A percentile compares a stretch with the other conserved stretches of the same genome.
Conservation (phyloP, 2,329 filamentous ascomycete genomes). For the Lizonia empirigonia region DNA sequence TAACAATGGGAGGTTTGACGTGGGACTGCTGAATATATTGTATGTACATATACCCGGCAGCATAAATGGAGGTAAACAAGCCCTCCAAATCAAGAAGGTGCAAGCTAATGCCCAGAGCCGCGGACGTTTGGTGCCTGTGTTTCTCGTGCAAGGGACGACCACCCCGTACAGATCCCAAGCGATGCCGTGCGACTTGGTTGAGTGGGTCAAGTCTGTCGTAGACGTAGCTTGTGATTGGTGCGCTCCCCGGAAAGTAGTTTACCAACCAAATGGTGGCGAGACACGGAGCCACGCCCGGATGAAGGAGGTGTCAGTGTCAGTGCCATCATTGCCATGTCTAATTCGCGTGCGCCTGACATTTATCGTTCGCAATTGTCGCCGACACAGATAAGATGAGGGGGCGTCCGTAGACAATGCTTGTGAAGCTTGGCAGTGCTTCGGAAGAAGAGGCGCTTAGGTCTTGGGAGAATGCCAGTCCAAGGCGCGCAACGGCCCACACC, state of each 20-base stretch:
- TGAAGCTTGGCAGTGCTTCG: conserved; percentile 17
- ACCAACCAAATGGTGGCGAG: conserved; percentile 6
- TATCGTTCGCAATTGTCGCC: not conserved
- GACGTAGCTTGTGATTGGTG: conserved; percentile 7
- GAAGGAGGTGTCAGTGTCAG: conserved; percentile 6
- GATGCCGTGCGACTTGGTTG: conserved; percentile 12
- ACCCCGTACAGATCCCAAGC: conserved; percentile 9
- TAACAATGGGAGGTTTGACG: not conserved
- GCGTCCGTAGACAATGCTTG: conserved; percentile 18
- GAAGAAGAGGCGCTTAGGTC: conserved; percentile 7
- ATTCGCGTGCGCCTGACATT: not conserved
- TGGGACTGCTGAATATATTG: conserved; percentile 7
- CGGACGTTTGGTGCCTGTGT: conserved; percentile 6
- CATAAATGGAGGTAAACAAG: conserved; percentile 25
- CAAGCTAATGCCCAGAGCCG: conserved; percentile 13
- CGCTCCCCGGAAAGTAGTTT: conserved; percentile 6
- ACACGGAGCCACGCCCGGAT: conserved; percentile 1
- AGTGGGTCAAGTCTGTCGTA: conserved; percentile 8
- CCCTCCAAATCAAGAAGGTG: conserved; percentile 22
- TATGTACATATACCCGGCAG: conserved; percentile 5
- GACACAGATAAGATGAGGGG: conserved; percentile 2
- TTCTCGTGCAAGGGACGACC: conserved; percentile 18
- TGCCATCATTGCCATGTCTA: conserved; percentile 1
- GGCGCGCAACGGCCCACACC: not conserved
- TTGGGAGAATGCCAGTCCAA: not conserved